Base-by-base conservation (phyloP, 2,329 filamentous ascomycete species). In the Clonostachys chloroleuca region DNA sequence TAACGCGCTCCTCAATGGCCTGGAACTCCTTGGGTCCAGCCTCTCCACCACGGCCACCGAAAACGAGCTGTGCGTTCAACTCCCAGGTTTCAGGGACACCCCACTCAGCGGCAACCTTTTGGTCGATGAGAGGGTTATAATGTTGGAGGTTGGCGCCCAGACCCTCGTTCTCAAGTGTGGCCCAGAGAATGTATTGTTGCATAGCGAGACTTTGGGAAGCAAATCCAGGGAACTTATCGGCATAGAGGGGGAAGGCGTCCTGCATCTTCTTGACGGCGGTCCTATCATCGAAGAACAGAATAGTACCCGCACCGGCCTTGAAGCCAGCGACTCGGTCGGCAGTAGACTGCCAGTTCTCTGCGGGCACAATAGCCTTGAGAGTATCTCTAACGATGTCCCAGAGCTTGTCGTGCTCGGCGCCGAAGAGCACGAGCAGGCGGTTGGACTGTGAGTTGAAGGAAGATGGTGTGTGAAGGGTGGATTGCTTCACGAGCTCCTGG, bases 61-160 rank as follows among this genome's bases (percentile, higher is more conserved):
- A 94, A 58, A 95, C 90, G 55, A 96, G 74, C 77, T 95, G 89
- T 20, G 87, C 85, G 61, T 85, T 81, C 53, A 95, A 78, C 61
- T 80, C 81, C 90, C 91, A 96, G 57, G 78, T 77, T 16, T 69
- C 60, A 40, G 88, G 86, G 33, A 95, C 58, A 48, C 77, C 77
- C 87, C 89, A 96, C 56, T 81, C 72, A 51, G 69, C 73, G 40
- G 77, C 70, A 45, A 91, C 86, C 71, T 84, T 81, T 54, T 77
- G 75, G 69, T 95, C 87, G 56, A 95, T 81, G 49, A 96, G 68
- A 17, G 90, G 90, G 79, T 90, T 94, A 77, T 95, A 95, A 74
- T 96, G 91, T 77, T 96, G 91, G 46, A 96, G 78, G 77, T 92
- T 95, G 63, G 86, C 87, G 54, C 90, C 90, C 47, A 95, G 80